These are phyloP conservation scores for maize (Zea mays) DNA, from an alignment of 176 grass and related monocot species.

Conservation along the genomic window DNA sequence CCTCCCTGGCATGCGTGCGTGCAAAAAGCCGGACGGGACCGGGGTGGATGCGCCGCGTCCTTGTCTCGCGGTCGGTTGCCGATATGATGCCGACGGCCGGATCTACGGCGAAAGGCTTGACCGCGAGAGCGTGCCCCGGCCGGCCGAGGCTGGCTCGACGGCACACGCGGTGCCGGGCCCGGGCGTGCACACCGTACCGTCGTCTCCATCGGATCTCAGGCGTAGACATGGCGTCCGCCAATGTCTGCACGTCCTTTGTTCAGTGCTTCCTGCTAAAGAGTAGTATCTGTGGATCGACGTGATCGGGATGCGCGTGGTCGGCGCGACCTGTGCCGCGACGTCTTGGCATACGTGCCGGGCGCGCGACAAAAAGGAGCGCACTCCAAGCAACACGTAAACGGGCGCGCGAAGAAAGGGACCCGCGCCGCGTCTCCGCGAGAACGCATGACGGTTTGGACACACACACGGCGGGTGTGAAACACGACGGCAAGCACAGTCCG, in stretches of 20 bases:
- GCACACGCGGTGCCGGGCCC: not conserved
- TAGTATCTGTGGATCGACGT: not conserved
- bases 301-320: slow-evolving; percentile 3
- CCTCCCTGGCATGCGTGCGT: slow-evolving; percentile 3
- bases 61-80: slow-evolving; percentile 6
- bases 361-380: not conserved
- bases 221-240: no score
- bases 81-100: not conserved
- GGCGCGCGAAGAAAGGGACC: not conserved
- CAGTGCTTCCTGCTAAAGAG: not conserved
- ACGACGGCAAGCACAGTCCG: not conserved
- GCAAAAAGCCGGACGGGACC: not conserved
- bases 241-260: not conserved
- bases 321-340: slow-evolving; percentile 5
- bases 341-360: slow-evolving; percentile 3
- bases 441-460: not conserved
- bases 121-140: no score
- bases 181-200: no score
- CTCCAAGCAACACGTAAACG: not conserved
- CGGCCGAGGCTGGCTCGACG: no score
- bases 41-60: not conserved
- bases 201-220: no score
- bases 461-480: not conserved
- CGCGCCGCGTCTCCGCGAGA: not conserved
- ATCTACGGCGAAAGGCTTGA: not conserved